phyloP scores from a whole-genome alignment of 495 filamentous ascomycete genomes.

The Amorphotheca resinae region DNA sequence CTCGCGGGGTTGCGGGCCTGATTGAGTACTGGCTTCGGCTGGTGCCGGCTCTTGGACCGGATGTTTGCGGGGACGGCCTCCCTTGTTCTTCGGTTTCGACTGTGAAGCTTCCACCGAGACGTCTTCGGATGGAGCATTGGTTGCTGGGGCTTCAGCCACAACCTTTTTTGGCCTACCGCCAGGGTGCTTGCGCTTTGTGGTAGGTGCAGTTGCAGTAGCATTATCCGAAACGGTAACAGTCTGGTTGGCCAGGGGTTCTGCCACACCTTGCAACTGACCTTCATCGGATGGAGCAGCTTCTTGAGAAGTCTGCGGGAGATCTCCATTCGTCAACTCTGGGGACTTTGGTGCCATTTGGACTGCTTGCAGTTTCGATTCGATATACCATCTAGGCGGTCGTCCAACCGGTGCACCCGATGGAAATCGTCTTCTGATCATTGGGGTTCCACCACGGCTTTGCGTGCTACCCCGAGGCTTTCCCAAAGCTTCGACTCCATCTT shows the following conservation, averaged over 20 bases:
- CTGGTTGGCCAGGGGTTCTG: constrained; percentile 4
- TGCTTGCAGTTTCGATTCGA: constrained; percentile 11
- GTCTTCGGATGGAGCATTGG: background rate
- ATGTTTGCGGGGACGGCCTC: constrained; percentile 5
- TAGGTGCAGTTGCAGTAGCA: background rate
- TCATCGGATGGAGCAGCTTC: constrained; percentile 2
- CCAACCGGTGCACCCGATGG: constrained; percentile 12
- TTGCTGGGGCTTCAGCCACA: background rate
- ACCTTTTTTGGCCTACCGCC: constrained; percentile 9
- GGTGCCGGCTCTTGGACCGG: background rate
- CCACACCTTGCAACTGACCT: constrained; percentile 1
- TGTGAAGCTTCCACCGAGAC: background rate
- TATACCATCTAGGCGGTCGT: constrained; percentile 8
- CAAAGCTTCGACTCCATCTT: background rate
- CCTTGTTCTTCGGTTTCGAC: constrained; percentile 5
- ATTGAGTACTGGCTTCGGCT: background rate
- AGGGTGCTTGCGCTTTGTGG: background rate
- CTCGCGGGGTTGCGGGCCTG: no score
- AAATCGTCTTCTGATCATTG: constrained; percentile 3
- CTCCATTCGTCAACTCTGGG: background rate
- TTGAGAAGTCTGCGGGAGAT: background rate
- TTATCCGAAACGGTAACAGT: background rate
- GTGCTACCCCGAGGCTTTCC: background rate
- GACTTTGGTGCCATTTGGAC: constrained; percentile 5
- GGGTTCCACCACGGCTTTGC: constrained; percentile 6